Conservation (phyloP, 805 yeast genomes). For the Pichia californica region DNA sequence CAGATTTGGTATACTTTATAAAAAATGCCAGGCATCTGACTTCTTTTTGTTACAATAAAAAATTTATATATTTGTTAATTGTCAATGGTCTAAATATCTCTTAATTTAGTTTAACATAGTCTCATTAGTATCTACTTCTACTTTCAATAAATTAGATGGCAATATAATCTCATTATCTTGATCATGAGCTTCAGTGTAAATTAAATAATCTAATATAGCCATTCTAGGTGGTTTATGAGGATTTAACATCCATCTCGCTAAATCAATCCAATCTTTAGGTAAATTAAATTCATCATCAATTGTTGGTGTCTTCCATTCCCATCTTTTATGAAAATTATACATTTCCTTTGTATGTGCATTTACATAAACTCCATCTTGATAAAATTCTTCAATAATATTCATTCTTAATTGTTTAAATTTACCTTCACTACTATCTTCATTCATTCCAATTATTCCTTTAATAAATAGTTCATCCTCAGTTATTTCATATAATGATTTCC, state of each 20-base stretch:
- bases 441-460: too few species aligned
- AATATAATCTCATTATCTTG: not conserved
- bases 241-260: not conserved
- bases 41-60: too few species aligned
- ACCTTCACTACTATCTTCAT: too few species aligned
- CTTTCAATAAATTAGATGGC: too few species aligned
- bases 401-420: not conserved
- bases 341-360: slow-evolving; percentile 5
- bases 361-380: not conserved
- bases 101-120: too few species aligned
- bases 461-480: not conserved
- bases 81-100: too few species aligned
- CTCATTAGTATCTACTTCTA: too few species aligned
- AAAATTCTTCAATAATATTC: slow-evolving; percentile 4
- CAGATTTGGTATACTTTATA: too few species aligned
- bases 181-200: not conserved
- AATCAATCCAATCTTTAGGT: slow-evolving; percentile 1
- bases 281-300: not conserved
- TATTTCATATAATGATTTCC: slow-evolving; percentile 1
- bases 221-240: slow-evolving; percentile 6
- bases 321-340: not conserved
- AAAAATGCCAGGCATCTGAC: too few species aligned
- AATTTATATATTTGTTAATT: too few species aligned
- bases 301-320: slow-evolving; percentile 3
- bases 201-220: slow-evolving; percentile 1